phyloP scores from a whole-genome alignment of 73 alveolate genomes.

The Paramecium primaurelia region DNA sequence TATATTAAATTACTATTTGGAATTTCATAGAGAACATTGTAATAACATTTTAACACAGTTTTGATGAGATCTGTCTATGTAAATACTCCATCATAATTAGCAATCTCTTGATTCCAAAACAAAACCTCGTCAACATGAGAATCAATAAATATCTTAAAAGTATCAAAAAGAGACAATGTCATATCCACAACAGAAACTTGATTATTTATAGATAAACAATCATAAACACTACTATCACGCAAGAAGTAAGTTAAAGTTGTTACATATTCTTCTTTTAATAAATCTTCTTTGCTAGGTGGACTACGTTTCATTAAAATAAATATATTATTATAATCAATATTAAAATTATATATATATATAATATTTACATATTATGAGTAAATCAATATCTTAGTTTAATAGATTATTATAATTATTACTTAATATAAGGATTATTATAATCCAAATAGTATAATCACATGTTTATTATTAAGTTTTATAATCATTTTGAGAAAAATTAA shows the following conservation, averaged over 20 bases:
- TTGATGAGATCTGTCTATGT: conserved; percentile 23
- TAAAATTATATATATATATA: neutral
- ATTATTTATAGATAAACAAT: conserved; percentile 38
- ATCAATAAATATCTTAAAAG: neutral
- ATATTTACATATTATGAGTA: neutral
- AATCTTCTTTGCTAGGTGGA: conserved; percentile 26
- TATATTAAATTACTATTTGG: neutral
- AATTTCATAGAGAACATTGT: neutral
- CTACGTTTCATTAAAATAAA: neutral
- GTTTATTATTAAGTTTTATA: too few species aligned
- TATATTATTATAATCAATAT: neutral
- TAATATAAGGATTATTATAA: too few species aligned
- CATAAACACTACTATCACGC: conserved; percentile 4
- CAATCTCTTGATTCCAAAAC: conserved; percentile 45
- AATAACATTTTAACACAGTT: neutral
- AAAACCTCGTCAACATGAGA: conserved; percentile 19
- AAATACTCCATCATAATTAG: conserved; percentile 32
- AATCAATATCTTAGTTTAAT: neutral
- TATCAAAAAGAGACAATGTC: conserved; percentile 28
- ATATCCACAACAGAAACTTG: conserved; percentile 27
- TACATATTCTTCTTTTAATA: neutral
- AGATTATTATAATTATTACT: too few species aligned
- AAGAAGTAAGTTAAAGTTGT: neutral
- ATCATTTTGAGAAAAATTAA: too few species aligned
- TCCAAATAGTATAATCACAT: neutral